phyloP scores from a whole-genome alignment of 306 rosid species.

The Gynostemma pentaphyllum region DNA sequence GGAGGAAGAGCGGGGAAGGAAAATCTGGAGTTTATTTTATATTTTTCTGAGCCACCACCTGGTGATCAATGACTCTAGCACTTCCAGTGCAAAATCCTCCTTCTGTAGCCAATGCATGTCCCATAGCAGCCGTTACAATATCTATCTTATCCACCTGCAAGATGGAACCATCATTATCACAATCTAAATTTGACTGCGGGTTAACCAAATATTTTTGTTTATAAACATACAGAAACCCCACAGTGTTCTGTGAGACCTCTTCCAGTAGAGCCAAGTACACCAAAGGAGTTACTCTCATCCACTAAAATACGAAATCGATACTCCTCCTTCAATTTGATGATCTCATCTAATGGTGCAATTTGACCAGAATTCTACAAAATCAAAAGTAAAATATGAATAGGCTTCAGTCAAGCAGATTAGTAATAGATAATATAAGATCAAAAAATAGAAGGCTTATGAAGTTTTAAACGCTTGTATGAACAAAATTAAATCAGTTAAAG shows the following conservation, averaged over 20 bases:
- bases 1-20: neutral
- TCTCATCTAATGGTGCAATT: constrained; percentile 83
- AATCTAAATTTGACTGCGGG: constrained; percentile 1
- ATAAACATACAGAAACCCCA: constrained; percentile 61
- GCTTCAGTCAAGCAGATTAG: neutral
- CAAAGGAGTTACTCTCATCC: constrained; percentile 98
- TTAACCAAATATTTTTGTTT: neutral
- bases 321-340: constrained; percentile 84
- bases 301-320: constrained; percentile 70
- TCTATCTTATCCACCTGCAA: constrained; percentile 83
- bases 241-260: constrained; percentile 81
- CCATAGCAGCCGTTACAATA: constrained; percentile 94
- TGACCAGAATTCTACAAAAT: constrained; percentile 84
- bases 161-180: constrained; percentile 22
- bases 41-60: constrained; percentile 27
- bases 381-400: neutral
- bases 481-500: no score
- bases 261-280: constrained; percentile 87
- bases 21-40: neutral
- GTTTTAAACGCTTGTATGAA: no score
- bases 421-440: neutral
- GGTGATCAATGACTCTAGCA: constrained; percentile 91
- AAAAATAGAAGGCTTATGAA: no score
- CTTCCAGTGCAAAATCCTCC: constrained; percentile 99
- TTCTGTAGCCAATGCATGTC: constrained; percentile 90